A percentile compares a stretch with the other conserved stretches of the same genome.
phyloP scores from a whole-genome alignment of 2,329 filamentous ascomycete species.

The Lachnellula occidentalis region DNA sequence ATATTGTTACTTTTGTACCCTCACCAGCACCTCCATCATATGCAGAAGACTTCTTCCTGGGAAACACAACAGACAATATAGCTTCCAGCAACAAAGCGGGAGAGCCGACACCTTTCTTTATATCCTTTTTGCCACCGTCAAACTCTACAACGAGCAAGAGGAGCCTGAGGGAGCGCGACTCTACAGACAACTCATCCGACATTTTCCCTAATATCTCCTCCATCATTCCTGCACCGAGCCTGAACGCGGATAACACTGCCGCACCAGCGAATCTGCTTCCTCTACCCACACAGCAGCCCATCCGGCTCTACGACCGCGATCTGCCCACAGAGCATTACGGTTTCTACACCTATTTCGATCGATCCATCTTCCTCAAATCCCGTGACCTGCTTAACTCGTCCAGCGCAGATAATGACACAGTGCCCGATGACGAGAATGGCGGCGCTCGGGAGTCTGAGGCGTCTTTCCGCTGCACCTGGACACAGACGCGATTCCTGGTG shows the following conservation, averaged over 20 bases:
- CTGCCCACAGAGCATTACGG: slow-evolving; percentile 80
- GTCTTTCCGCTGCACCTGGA: slow-evolving; percentile 51
- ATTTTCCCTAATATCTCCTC: slow-evolving; percentile 39
- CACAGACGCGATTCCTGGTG: slow-evolving; percentile 56
- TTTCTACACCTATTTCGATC: slow-evolving; percentile 89
- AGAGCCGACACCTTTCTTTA: slow-evolving; percentile 84
- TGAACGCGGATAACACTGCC: slow-evolving; percentile 65
- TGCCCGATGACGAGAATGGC: slow-evolving; percentile 48
- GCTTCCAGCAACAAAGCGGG: slow-evolving; percentile 64
- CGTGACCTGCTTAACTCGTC: slow-evolving; percentile 41
- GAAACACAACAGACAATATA: slow-evolving; percentile 77
- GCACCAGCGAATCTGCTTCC: slow-evolving; percentile 69
- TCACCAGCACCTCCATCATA: slow-evolving; percentile 40
- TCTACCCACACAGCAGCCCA: slow-evolving; percentile 64
- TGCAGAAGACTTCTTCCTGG: slow-evolving; percentile 73
- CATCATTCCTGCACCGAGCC: slow-evolving; percentile 57
- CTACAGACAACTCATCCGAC: slow-evolving; percentile 11
- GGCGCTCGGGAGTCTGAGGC: slow-evolving; percentile 50
- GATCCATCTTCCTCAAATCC: slow-evolving; percentile 74
- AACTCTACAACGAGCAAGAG: slow-evolving; percentile 28
- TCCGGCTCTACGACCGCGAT: slow-evolving; percentile 81
- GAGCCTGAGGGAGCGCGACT: slow-evolving; percentile 11
- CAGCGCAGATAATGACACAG: slow-evolving; percentile 35
- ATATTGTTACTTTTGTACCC: slow-evolving; percentile 37
- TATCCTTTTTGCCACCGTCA: slow-evolving; percentile 59